phyloP scores from a whole-genome alignment of 164 flowering plant genomes.

The Annona cherimola region DNA sequence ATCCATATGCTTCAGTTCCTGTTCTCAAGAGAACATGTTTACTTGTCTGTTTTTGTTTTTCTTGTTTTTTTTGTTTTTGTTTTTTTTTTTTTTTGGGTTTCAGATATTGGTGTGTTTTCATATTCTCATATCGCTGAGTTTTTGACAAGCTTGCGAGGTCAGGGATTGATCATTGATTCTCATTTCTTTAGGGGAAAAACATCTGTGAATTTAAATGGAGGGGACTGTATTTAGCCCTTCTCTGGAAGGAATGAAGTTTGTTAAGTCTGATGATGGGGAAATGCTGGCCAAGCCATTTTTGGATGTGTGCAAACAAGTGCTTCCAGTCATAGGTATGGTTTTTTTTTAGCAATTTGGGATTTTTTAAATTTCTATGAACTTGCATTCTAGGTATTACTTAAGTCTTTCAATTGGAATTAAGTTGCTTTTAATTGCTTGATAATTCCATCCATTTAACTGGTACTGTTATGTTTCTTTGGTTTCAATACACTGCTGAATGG shows the following conservation, averaged over 20 bases:
- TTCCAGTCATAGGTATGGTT: slow-evolving; percentile 70
- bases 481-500: too few species aligned
- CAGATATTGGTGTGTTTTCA: background rate
- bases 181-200: slow-evolving; percentile 14
- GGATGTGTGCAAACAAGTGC: slow-evolving; percentile 73
- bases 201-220: slow-evolving; percentile 38
- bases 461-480: too few species aligned
- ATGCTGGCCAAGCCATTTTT: slow-evolving; percentile 81
- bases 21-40: background rate
- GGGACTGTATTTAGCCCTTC: slow-evolving; percentile 64
- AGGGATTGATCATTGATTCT: background rate
- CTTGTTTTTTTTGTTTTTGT: background rate
- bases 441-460: too few species aligned
- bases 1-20: background rate
- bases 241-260: slow-evolving; percentile 66
- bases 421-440: too few species aligned
- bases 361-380: too few species aligned
- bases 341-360: background rate
- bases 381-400: too few species aligned
- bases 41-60: background rate
- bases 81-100: background rate
- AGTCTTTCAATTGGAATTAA: too few species aligned
- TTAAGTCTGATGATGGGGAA: slow-evolving; percentile 61
- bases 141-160: background rate
- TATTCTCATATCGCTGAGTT: background rate